These are phyloP conservation scores for Panicum miliaceum DNA, from an alignment of 176 grass and related monocot genomes.

Conservation along the genomic window DNA sequence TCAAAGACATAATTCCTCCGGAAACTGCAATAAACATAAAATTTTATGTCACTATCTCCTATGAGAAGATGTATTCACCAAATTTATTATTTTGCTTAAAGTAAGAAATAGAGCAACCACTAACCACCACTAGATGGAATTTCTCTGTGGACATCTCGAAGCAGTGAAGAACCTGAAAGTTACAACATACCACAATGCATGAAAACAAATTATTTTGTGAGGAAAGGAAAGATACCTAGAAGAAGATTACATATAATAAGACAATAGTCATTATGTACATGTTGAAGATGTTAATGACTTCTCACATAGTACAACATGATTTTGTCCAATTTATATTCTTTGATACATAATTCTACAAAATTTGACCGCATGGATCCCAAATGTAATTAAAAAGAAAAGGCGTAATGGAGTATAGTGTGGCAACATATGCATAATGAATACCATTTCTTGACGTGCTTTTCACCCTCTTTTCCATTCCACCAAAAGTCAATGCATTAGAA, in stretches of 20 bases:
- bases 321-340: neutral
- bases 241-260: constrained; percentile 14
- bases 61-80: neutral
- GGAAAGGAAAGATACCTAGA: neutral
- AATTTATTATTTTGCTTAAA: constrained; percentile 10
- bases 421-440: constrained; percentile 32
- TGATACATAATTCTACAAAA: neutral
- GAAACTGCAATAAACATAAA: constrained; percentile 72
- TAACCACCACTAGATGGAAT: constrained; percentile 85
- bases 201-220: constrained; percentile 30
- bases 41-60: constrained; percentile 34
- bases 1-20: constrained; percentile 73
- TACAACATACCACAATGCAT: constrained; percentile 3
- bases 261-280: neutral
- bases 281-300: constrained; percentile 4
- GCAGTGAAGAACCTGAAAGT: constrained; percentile 65
- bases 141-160: constrained; percentile 79
- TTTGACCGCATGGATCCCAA: neutral
- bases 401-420: neutral
- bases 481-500: constrained; percentile 76
- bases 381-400: neutral
- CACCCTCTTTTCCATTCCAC: constrained; percentile 39
- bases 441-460: constrained; percentile 43
- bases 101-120: constrained; percentile 39
- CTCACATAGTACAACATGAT: neutral